Evolutionary conservation across 768 basidiomycete species (phyloP), one percentile per base, ranked within the genome.

Genomic region (Coprinopsis marcescibilis): DNA sequence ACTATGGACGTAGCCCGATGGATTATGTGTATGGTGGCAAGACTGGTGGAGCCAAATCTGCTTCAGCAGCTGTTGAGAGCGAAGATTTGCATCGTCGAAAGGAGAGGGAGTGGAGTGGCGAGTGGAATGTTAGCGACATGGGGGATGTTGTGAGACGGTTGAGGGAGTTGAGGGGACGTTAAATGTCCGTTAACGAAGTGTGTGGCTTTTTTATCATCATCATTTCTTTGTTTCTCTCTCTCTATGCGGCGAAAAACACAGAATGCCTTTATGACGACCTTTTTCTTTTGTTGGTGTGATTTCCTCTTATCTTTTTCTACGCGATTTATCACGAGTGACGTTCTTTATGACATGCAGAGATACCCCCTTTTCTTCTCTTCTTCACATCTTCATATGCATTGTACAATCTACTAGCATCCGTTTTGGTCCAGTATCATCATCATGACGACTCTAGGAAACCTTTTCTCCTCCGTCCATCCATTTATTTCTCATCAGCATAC

Each of bases 81-180:
- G 30, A 35, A n/a, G 58, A 57, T 13, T 61, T 45, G 45, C 58
- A 63, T 17, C 56, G 57, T 30, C 49, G 65, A 29, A 65, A 65
- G 54, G 64, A 65, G 52, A 56, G 55, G 38, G 67, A 67, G 40
- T 69, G 67, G 67, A 67, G 62, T 45, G 67, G 67, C 8, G 65
- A 67, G 46, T 69, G 67, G 67, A 69, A 69, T 49, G 35, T 63
- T 17, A 52, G 49, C 45, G 66, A 69, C 54, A 65, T 69, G 62
- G 57, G 60, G 13, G 61, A 64, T 33, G 65, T 69, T 19, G 50
- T 60, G 46, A 60, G 43, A 49, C 55, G 52, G 27, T 47, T 69
- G 53, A 53, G 67, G 32, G 59, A 44, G 34, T 24, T 49, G 42
- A 49, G 44, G 39, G 48, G 41, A 10, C 19, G 41, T 12, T 49